Evolutionary conservation across 78 protist species (phyloP).

Genomic region (Monosiga brevicollis): DNA sequence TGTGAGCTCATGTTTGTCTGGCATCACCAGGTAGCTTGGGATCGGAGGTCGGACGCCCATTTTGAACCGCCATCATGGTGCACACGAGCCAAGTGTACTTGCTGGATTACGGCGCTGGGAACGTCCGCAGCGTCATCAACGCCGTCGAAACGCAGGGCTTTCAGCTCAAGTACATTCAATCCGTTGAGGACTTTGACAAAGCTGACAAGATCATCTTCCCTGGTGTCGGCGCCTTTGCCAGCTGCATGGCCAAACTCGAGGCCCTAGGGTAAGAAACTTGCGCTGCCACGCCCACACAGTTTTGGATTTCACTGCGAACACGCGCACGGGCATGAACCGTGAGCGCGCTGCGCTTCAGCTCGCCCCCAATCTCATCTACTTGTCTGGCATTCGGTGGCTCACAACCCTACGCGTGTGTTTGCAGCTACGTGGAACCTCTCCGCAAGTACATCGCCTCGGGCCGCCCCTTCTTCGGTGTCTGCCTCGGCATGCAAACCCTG

Average conservation of each 20-base stretch:
- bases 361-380: too few relatives aligned
- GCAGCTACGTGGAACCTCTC: constrained; percentile 31
- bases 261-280: not conserved
- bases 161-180: not conserved
- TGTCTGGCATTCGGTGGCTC: too few relatives aligned
- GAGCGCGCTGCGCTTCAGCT: too few relatives aligned
- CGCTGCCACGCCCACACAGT: too few relatives aligned
- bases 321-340: too few relatives aligned
- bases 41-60: too few relatives aligned
- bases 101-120: constrained; percentile 72
- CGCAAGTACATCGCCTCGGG: constrained; percentile 28
- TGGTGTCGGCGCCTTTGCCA: constrained; percentile 44
- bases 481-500: constrained; percentile 58
- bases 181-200: constrained; percentile 4
- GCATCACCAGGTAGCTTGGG: not conserved
- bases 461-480: constrained; percentile 52
- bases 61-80: too few relatives aligned
- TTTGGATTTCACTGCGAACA: too few relatives aligned
- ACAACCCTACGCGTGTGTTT: too few relatives aligned
- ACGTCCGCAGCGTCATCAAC: constrained; percentile 42
- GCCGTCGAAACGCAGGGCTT: constrained; percentile 25
- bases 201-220: constrained; percentile 36
- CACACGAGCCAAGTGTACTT: too few relatives aligned
- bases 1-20: not conserved
- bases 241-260: not conserved